These are phyloP conservation scores for Cyberlindnera xishuangbannaensis DNA, from an alignment of 805 yeast genomes.

Conservation along the genomic window DNA sequence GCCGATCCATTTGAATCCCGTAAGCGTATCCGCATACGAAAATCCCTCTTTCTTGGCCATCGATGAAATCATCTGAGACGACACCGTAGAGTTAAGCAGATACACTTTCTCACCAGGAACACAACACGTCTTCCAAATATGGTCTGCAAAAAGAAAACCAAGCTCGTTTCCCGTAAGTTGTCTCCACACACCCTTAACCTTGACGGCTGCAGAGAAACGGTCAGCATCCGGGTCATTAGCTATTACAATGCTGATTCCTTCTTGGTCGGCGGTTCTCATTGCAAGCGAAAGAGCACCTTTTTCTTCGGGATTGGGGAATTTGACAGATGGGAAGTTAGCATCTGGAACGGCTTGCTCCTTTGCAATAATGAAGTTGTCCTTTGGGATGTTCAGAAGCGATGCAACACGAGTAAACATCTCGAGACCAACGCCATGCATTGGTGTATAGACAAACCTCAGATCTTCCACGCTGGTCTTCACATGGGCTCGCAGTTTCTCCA, in stretches of 20 bases:
- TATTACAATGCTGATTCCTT: constrained; percentile 47
- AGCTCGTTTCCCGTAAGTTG: constrained; percentile 91
- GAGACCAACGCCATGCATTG: constrained; percentile 93
- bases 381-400: constrained; percentile 30
- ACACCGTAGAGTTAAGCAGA: constrained; percentile 84
- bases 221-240: constrained; percentile 99
- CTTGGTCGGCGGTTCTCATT: constrained; percentile 49
- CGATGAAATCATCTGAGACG: constrained; percentile 70
- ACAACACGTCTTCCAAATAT: constrained; percentile 30
- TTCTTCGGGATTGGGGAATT: constrained; percentile 95
- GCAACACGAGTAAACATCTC: constrained; percentile 46
- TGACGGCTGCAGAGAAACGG: constrained; percentile 78
- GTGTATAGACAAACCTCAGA: constrained; percentile 71
- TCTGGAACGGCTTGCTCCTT: constrained; percentile 68
- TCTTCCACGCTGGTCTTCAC: constrained; percentile 23
- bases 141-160: constrained; percentile 78
- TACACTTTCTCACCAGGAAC: constrained; percentile 34
- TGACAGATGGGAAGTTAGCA: constrained; percentile 80
- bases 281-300: constrained; percentile 82
- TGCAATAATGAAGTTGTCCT: constrained; percentile 35
- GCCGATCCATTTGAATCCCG: constrained; percentile 98
- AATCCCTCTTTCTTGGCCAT: constrained; percentile 63
- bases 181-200: constrained; percentile 45
- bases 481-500: constrained; percentile 26
- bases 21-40: constrained; percentile 71